phyloP scores from a whole-genome alignment of 106 monocot genomes.

The Apostasia shenzhenica region DNA sequence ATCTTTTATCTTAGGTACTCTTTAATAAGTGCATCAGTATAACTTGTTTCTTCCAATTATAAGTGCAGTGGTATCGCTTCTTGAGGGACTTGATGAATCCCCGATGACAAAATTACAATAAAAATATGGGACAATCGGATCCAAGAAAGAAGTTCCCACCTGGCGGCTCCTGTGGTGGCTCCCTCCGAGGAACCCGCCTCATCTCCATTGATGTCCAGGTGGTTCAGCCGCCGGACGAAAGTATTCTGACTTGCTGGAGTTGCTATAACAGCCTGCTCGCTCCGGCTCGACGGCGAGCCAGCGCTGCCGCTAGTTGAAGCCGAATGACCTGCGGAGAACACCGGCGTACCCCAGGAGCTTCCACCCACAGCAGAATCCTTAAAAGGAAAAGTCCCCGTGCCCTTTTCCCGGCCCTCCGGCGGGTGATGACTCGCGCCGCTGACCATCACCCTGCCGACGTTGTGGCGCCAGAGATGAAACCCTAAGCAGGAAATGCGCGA shows the following conservation, averaged over 20 bases:
- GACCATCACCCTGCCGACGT: slow-evolving; percentile 1
- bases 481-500: background rate
- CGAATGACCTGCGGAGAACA: slow-evolving; percentile 46
- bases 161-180: slow-evolving; percentile 32
- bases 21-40: too few species aligned
- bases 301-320: slow-evolving; percentile 72
- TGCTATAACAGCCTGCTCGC: slow-evolving; percentile 28
- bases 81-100: too few species aligned
- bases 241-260: slow-evolving; percentile 76
- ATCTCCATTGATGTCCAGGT: slow-evolving; percentile 62
- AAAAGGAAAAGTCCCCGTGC: slow-evolving; percentile 4
- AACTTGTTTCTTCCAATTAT: too few species aligned
- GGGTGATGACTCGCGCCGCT: slow-evolving; percentile 1
- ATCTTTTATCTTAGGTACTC: too few species aligned
- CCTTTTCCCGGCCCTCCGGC: slow-evolving; percentile 12
- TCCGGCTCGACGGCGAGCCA: slow-evolving; percentile 58
- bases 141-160: slow-evolving; percentile 15
- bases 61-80: too few species aligned
- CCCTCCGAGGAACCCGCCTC: slow-evolving; percentile 62
- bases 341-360: slow-evolving; percentile 32
- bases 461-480: background rate
- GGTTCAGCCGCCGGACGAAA: slow-evolving; percentile 44
- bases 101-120: too few species aligned
- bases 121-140: too few species aligned
- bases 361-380: slow-evolving; percentile 11